These are phyloP conservation scores for Volutella citrinella DNA, from an alignment of 2,329 filamentous ascomycete genomes.

Conservation along the genomic window DNA sequence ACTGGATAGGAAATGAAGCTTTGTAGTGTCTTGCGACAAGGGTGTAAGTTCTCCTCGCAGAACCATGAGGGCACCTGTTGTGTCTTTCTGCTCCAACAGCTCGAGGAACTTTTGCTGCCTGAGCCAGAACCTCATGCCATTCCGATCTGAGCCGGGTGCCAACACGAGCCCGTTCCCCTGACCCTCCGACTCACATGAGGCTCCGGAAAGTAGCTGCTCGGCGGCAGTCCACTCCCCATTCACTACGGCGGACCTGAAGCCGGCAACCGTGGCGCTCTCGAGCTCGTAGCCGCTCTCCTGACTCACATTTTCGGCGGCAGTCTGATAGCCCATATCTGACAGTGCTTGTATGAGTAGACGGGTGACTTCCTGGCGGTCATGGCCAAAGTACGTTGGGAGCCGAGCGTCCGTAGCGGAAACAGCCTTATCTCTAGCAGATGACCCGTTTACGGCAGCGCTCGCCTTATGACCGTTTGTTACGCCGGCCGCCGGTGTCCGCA, in stretches of 20 bases:
- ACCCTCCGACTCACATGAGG: slow-evolving; percentile 33
- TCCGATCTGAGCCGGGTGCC: slow-evolving; percentile 69
- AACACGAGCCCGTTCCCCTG: slow-evolving; percentile 65
- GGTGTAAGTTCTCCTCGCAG: slow-evolving; percentile 85
- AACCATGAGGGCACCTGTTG: slow-evolving; percentile 73
- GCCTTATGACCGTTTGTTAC: slow-evolving; percentile 48
- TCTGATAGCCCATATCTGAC: slow-evolving; percentile 80
- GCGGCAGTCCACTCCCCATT: slow-evolving; percentile 79
- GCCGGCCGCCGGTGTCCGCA: slow-evolving; percentile 18
- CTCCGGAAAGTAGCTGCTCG: slow-evolving; percentile 73
- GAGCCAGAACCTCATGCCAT: slow-evolving; percentile 82
- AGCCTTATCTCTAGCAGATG: slow-evolving; percentile 36
- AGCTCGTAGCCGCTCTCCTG: slow-evolving; percentile 83
- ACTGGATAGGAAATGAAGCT: slow-evolving; percentile 80
- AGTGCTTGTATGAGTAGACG: slow-evolving; percentile 89
- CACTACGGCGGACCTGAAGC: slow-evolving; percentile 78
- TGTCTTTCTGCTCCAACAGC: slow-evolving; percentile 73
- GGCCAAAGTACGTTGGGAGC: slow-evolving; percentile 65
- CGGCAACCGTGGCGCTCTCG: slow-evolving; percentile 81
- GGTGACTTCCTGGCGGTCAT: slow-evolving; percentile 90
- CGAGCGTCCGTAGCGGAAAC: no score
- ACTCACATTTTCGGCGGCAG: slow-evolving; percentile 71
- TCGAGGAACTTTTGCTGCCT: slow-evolving; percentile 95
- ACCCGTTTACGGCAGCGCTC: slow-evolving; percentile 52
- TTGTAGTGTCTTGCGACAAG: slow-evolving; percentile 71